Percentiles rank a stretch among this genome's conserved stretches.
phyloP scores from a whole-genome alignment of 106 monocot species.

The Platanthera zijinensis region DNA sequence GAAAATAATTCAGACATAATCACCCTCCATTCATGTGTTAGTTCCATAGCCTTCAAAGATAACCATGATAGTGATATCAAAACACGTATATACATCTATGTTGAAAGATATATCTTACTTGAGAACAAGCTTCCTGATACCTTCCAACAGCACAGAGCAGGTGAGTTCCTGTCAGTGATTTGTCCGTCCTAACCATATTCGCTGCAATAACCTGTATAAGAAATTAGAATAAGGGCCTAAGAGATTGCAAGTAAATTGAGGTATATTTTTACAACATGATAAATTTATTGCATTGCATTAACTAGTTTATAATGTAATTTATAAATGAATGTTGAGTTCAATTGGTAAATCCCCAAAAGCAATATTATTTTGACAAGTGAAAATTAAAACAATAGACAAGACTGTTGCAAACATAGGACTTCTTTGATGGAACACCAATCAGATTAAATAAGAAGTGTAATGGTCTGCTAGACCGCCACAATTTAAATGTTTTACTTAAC shows the following conservation, averaged over 20 bases:
- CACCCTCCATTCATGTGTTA: too few species aligned
- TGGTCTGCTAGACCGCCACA: too few species aligned
- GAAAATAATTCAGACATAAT: too few species aligned
- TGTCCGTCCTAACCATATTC: slow-evolving; percentile 99
- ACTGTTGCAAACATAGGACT: neutral
- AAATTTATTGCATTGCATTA: neutral
- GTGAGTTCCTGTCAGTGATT: slow-evolving; percentile 85
- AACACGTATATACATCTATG: neutral
- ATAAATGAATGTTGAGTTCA: neutral
- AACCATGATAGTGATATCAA: neutral
- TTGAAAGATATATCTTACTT: slow-evolving; percentile 36
- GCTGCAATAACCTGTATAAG: slow-evolving; percentile 84
- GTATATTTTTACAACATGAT: neutral
- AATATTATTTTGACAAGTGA: neutral
- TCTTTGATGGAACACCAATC: neutral
- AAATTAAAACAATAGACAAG: neutral
- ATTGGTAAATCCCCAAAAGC: neutral
- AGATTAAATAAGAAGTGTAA: too few species aligned
- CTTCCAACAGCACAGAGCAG: slow-evolving; percentile 99
- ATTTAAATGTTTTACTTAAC: too few species aligned
- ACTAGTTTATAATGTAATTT: neutral
- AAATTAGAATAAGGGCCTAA: neutral
- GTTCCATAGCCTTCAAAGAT: neutral
- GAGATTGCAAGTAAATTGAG: neutral
- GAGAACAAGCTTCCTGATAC: slow-evolving; percentile 97